phyloP scores from a whole-genome alignment of 225 moss, liverwort and hornwort genomes.

The Polytrichum commune region DNA sequence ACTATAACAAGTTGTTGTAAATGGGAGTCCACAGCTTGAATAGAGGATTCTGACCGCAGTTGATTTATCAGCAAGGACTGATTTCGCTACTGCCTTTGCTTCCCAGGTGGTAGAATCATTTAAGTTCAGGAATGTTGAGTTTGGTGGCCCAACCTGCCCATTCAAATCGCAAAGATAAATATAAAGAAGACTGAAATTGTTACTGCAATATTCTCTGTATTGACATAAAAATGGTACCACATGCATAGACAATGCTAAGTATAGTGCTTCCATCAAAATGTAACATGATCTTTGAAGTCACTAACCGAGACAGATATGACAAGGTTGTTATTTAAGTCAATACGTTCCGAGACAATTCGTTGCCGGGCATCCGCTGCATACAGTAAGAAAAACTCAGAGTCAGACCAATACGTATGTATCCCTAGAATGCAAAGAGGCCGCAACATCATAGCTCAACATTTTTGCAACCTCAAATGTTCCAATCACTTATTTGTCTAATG shows the following conservation, averaged over 20 bases:
- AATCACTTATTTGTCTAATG: no score
- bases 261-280: neutral
- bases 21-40: conserved; percentile 10
- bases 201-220: neutral
- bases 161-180: conserved; percentile 13
- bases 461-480: neutral
- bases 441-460: neutral
- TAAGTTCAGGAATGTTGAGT: conserved; percentile 68
- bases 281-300: neutral
- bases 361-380: conserved; percentile 93
- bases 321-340: conserved; percentile 77
- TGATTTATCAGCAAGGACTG: conserved; percentile 96
- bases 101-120: conserved; percentile 60
- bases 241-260: no score
- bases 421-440: no score
- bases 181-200: neutral
- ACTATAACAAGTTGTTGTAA: neutral
- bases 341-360: conserved; percentile 93
- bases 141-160: conserved; percentile 81
- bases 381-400: conserved; percentile 8
- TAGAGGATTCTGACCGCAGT: conserved; percentile 64
- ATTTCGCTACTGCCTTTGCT: conserved; percentile 85
- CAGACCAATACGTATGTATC: neutral
- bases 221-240: no score
- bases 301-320: conserved; percentile 93